Evolutionary conservation across 2,329 filamentous ascomycete species (phyloP), one percentile per base, ranked within the genome.

Genomic region (Colletotrichum eremochloae): DNA sequence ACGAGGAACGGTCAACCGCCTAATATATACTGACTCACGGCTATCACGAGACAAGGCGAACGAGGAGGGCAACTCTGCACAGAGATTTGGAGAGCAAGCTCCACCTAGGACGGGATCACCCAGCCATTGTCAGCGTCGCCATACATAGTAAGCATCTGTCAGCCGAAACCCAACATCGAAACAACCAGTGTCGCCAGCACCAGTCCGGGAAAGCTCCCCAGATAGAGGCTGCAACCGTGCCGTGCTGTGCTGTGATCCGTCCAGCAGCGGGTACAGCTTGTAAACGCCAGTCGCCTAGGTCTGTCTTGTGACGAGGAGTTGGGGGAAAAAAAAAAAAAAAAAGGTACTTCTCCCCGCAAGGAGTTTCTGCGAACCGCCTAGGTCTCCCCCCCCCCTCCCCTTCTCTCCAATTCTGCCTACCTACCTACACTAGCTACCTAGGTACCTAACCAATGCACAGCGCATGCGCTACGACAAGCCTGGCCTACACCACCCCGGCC

Each of bases 401-500:
- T 18, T 2, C 40, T 18, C 36, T 20, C 33, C 14, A 15, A 42
- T 18, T 15, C 42, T 44, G 7, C 42, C 14, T 42, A 42, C 14
- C 40, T 42, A 29, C 20, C 31, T 24, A 38, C 12, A 24, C 33
- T 40, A 24, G 5, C 3, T 48, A 48, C 46, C 46, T 24, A 48
- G 9, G 5, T n/a, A 24, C 9, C 46, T 48, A 48, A 48, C n/a
- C 20, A 12, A 40, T 9, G 5, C 14, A 42, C 56, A 58, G 56
- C 36, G 38, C 24, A 42, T 11, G 24, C 56, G 12, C 56, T 42
- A 58, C 56, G 56, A 29, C 56, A n/a, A n/a, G 38, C 56, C 56
- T n/a, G n/a, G 33, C 55, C 58, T 63, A 63, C 24, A 52, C 40
- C 40, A 55, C 63, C 64, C 64, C 53, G 68, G 63, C 56, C 31